These are phyloP conservation scores for Paecilomyces niveus DNA, from an alignment of 2,329 filamentous ascomycete genomes.

Conservation along the genomic window DNA sequence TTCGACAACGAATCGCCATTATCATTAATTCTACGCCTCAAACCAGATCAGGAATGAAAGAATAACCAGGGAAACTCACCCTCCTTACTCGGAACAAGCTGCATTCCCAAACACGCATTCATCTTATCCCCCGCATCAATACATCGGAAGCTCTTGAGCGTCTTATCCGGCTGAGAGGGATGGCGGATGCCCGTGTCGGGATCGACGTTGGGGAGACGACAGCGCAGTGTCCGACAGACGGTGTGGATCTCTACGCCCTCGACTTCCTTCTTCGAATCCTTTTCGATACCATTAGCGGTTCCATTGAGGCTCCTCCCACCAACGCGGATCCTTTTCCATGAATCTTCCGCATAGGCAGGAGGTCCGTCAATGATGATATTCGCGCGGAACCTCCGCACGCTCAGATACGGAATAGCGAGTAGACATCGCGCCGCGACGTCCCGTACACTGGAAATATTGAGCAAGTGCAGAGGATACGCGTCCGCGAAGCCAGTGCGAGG, in stretches of 20 bases:
- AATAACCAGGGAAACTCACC: conserved; percentile 13
- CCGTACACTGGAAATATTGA: conserved; percentile 48
- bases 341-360: conserved; percentile 48
- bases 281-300: not conserved
- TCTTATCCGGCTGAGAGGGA: conserved; percentile 40
- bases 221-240: conserved; percentile 52
- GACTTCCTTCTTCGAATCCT: conserved; percentile 15
- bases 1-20: not conserved
- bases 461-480: conserved; percentile 51
- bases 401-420: conserved; percentile 34
- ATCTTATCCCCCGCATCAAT: conserved; percentile 45
- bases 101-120: conserved; percentile 48
- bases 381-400: conserved; percentile 49
- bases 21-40: not conserved
- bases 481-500: conserved; percentile 51
- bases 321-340: conserved; percentile 48
- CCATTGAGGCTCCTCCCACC: conserved; percentile 12
- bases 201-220: conserved; percentile 53
- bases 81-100: conserved; percentile 33
- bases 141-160: conserved; percentile 42
- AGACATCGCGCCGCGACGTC: conserved; percentile 41
- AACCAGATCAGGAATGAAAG: not conserved
- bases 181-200: conserved; percentile 48
- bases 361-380: conserved; percentile 52
- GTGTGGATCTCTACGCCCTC: conserved; percentile 34